Base-by-base conservation (phyloP, 768 basidiomycete species). In the Harrya chromipes region DNA sequence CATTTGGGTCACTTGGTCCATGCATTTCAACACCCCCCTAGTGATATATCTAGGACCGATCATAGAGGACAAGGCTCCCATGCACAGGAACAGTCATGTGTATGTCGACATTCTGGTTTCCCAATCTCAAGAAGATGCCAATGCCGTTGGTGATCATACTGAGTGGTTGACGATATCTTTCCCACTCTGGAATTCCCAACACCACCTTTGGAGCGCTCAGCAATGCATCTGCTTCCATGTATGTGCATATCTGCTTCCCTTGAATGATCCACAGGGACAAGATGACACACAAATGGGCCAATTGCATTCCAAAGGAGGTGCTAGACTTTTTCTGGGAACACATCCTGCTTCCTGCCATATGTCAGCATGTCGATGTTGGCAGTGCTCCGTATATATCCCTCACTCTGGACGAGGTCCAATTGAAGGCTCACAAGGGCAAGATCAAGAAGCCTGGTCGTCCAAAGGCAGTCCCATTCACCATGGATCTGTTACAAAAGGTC, bases 61-160 rank as follows among this genome's bases (percentile, higher is more conserved):
- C n/a, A n/a, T n/a, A n/a, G n/a, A n/a, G n/a, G n/a, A n/a, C 23
- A 33, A 43, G 16, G 49, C 55, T 1, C 46, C 52, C 11, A 59
- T 61, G 20, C 3, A 31, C 12, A 60, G 43, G 41, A 29, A 60
- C 39, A 61, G 60, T 13, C 58, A 61, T 27, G 49, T 51, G 0
- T 60, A 60, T 45, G 46, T 52, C 0, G 49, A 60, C 1, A 49
- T 61, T 20, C 43, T 55, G 0, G 2, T 57, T 0, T 52, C 52
- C 0, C 58, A 59, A 39, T 59, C 55, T 5, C 11, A 59, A 12
- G 36, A 46, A 4, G 55, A 59, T 37, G 20, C 35, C 0, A 9
- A 5, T 29, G 16, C 17, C 6, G 17, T 36, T 0, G 54, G 57
- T 7, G 27, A 37, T 2, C 17, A n/a, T 4, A 51, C 43, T 1